Percentiles rank a stretch among this genome's conserved stretches.
Conservation (phyloP, 176 grass and related monocot genomes). For the Paspalum vaginatum region DNA sequence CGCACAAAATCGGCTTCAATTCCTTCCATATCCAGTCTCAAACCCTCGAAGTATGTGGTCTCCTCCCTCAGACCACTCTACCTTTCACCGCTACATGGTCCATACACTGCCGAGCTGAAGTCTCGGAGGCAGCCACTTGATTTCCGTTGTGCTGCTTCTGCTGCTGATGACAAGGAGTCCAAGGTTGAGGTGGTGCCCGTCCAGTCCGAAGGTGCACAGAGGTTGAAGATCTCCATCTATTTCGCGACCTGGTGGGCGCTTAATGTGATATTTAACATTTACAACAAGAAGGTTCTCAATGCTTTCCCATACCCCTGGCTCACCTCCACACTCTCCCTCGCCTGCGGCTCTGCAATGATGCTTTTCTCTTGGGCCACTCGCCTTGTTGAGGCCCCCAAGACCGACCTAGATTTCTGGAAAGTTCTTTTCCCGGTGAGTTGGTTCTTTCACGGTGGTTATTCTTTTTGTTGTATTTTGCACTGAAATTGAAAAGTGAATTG, state of each 20-base stretch:
- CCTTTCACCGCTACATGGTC: conserved; percentile 49
- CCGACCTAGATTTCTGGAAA: conserved; percentile 89
- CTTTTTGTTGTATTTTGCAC: conserved; percentile 1
- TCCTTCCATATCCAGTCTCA: conserved; percentile 42
- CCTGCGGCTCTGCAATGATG: conserved; percentile 80
- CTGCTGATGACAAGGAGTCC: conserved; percentile 60
- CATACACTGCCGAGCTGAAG: conserved; percentile 27
- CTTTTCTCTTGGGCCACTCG: conserved; percentile 78
- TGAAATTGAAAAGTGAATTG: conserved; percentile 30
- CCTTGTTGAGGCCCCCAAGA: conserved; percentile 76
- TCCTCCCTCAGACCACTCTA: conserved; percentile 71
- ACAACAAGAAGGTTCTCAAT: conserved; percentile 97
- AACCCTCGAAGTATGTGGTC: conserved; percentile 40
- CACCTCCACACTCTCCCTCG: conserved; percentile 81
- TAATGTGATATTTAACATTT: conserved; percentile 98
- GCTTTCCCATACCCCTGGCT: conserved; percentile 96
- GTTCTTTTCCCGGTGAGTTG: conserved; percentile 75
- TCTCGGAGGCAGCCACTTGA: conserved; percentile 43
- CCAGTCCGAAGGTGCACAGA: conserved; percentile 50
- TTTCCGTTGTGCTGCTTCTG: conserved; percentile 54
- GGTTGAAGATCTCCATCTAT: conserved; percentile 83
- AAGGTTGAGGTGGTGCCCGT: conserved; percentile 38
- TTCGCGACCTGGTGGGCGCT: conserved; percentile 96
- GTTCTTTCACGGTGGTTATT: conserved; percentile 5
- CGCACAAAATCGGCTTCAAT: conserved; percentile 43